A percentile compares a stretch with the other conserved stretches of the same genome.
Conservation (phyloP, 192 early-diverging fungal genomes). For the Spinellus fusiger region DNA sequence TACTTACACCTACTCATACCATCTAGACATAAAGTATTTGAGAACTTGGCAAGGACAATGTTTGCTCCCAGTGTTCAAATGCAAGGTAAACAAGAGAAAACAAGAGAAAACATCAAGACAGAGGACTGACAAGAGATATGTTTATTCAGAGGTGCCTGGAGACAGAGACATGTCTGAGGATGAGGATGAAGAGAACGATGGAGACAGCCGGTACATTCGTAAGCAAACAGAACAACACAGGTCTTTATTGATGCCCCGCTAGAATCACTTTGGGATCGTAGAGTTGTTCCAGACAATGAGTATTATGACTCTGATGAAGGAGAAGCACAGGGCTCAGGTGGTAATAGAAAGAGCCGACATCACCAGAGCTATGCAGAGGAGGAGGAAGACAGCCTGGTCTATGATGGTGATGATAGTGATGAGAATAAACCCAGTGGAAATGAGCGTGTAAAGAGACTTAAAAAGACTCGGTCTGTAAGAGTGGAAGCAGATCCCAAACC, state of each 20-base stretch:
- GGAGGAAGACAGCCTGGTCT: background rate
- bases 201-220: slow-evolving; percentile 54
- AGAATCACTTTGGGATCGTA: slow-evolving; percentile 59
- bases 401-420: slow-evolving; percentile 7
- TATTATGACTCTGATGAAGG: slow-evolving; percentile 73
- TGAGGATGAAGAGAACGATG: slow-evolving; percentile 61
- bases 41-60: slow-evolving; percentile 56
- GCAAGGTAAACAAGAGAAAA: slow-evolving; percentile 47
- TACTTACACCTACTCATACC: background rate
- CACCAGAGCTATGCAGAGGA: slow-evolving; percentile 13
- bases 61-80: slow-evolving; percentile 79
- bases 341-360: slow-evolving; percentile 13
- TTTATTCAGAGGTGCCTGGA: slow-evolving; percentile 59
- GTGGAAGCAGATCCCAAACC: background rate
- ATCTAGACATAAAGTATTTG: slow-evolving; percentile 51
- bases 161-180: slow-evolving; percentile 61
- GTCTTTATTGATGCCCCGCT: background rate
- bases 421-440: slow-evolving; percentile 8
- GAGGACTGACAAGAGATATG: background rate
- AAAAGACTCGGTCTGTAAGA: background rate
- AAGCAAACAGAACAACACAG: slow-evolving; percentile 17
- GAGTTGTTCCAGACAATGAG: slow-evolving; percentile 65
- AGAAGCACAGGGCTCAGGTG: slow-evolving; percentile 16
- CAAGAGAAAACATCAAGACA: background rate
- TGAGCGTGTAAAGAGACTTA: background rate